Evolutionary conservation across 78 protist genomes (phyloP).

Genomic region (Fonticula alba): DNA sequence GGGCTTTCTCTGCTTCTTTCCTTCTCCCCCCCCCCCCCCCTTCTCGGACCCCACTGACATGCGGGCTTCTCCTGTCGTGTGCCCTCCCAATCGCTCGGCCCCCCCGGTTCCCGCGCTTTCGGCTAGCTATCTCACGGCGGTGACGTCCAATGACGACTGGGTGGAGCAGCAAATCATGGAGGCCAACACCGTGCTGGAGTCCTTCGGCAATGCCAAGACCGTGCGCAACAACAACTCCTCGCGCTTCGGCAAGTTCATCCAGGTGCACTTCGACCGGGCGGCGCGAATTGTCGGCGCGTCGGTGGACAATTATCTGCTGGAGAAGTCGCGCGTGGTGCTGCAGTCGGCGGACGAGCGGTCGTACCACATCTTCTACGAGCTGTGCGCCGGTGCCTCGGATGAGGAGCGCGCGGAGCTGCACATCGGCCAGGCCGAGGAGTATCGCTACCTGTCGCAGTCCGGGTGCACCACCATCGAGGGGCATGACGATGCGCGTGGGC

Average conservation of each 20-base stretch:
- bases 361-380: conserved; percentile 55
- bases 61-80: no score
- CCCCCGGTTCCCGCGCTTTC: no score
- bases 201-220: conserved; percentile 81
- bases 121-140: conserved; percentile 25
- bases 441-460: conserved; percentile 24
- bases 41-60: no score
- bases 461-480: background rate
- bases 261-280: conserved; percentile 18
- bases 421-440: conserved; percentile 11
- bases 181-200: conserved; percentile 45
- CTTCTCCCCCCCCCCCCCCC: no score
- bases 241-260: conserved; percentile 51
- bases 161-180: conserved; percentile 13
- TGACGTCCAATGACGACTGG: conserved; percentile 1
- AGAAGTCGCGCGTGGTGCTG: conserved; percentile 36
- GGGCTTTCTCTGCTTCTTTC: no score
- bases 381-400: conserved; percentile 1
- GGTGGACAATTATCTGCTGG: conserved; percentile 42
- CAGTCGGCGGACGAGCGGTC: conserved; percentile 36
- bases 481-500: background rate
- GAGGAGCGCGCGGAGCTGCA: background rate
- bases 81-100: no score
- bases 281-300: conserved; percentile 23
- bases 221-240: conserved; percentile 73